These are phyloP conservation scores for Babesia ovis DNA, from an alignment of 169 alveolate genomes.

Conservation along the genomic window DNA sequence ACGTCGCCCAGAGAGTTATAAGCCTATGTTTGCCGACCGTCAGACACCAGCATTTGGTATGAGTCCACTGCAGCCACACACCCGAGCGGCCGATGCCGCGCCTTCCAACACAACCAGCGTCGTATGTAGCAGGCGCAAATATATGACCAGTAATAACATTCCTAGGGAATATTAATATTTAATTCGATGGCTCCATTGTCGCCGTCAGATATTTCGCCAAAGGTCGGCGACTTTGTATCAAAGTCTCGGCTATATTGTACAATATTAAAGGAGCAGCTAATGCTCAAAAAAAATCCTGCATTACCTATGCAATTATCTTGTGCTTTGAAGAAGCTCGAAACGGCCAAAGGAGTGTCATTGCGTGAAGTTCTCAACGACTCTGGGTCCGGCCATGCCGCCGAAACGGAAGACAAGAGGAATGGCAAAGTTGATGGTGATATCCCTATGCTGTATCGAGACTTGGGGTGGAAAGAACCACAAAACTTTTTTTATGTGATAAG, in stretches of 20 bases:
- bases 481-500: slow-evolving; percentile 24
- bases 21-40: slow-evolving; percentile 3
- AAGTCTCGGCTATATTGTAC: slow-evolving; percentile 15
- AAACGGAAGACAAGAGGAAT: background rate
- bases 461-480: slow-evolving; percentile 21
- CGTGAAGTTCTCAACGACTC: background rate
- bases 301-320: too few species aligned
- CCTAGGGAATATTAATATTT: background rate
- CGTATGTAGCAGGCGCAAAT: slow-evolving; percentile 13
- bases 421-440: background rate
- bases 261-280: background rate
- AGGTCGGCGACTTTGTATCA: background rate
- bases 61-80: slow-evolving; percentile 11
- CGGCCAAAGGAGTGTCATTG: background rate
- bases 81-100: background rate
- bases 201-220: background rate
- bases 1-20: background rate
- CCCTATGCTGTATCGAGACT: slow-evolving; percentile 38
- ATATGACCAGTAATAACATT: slow-evolving; percentile 2
- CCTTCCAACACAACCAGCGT: background rate
- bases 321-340: background rate
- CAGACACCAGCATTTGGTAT: background rate
- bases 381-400: background rate
- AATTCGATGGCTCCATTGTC: background rate
- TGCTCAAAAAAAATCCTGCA: background rate